These are phyloP conservation scores for Chaetomium tenue DNA, from an alignment of 495 filamentous ascomycete genomes.

Conservation along the genomic window DNA sequence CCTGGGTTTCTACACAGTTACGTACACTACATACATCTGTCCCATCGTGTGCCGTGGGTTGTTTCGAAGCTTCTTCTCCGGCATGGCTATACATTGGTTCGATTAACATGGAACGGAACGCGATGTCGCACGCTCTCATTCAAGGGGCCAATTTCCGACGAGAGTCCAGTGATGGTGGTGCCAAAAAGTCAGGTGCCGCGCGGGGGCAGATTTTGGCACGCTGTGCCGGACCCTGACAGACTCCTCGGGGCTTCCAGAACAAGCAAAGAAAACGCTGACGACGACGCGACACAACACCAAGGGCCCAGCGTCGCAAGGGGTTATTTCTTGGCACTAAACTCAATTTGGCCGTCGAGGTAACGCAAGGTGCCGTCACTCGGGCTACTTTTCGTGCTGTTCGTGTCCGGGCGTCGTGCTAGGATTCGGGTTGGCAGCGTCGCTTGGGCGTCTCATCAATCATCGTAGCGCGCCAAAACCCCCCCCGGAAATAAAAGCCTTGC, in stretches of 20 bases:
- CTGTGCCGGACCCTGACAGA: slow-evolving; percentile 21
- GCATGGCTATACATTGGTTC: too few relatives aligned
- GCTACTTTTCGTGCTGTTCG: not conserved
- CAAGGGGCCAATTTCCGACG: not conserved
- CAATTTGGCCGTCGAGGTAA: not conserved
- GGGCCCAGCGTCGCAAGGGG: not conserved
- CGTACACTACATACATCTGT: too few relatives aligned
- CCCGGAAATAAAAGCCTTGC: slow-evolving; percentile 25
- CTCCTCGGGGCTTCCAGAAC: slow-evolving; percentile 22
- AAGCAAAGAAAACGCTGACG: slow-evolving; percentile 8
- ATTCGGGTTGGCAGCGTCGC: slow-evolving; percentile 6
- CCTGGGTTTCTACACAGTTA: not conserved
- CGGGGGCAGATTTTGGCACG: slow-evolving; percentile 15
- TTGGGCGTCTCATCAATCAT: slow-evolving; percentile 8
- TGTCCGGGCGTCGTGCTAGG: not conserved
- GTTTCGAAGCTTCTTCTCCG: too few relatives aligned
- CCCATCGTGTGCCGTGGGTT: not conserved
- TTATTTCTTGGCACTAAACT: not conserved
- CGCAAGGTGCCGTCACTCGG: not conserved
- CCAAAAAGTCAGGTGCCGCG: slow-evolving; percentile 9
- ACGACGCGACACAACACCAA: not conserved
- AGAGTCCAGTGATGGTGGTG: not conserved
- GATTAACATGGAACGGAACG: not conserved
- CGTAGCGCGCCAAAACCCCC: slow-evolving; percentile 19
- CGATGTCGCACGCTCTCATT: not conserved